phyloP scores from a whole-genome alignment of 371 early-diverging fungal species.

The Massospora cicadina region DNA sequence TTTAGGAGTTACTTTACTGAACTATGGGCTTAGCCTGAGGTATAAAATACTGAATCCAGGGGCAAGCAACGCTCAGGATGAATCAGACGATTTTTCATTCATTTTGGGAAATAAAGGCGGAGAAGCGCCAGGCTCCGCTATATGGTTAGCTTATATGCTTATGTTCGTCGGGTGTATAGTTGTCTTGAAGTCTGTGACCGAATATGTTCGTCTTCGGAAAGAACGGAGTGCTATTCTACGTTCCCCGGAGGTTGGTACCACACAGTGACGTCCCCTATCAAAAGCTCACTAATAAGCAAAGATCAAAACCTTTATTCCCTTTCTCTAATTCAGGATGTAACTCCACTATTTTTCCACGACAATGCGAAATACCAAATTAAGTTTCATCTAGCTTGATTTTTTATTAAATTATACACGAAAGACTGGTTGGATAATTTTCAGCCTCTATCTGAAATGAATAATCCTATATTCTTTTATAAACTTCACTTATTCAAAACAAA shows the following conservation, averaged over 20 bases:
- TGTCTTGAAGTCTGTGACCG: constrained; percentile 28
- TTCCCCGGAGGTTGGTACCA: constrained; percentile 12
- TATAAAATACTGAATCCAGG: constrained; percentile 15
- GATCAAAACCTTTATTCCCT: background rate
- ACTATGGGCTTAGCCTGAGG: constrained; percentile 32
- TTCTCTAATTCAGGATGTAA: background rate
- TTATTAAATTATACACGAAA: no score
- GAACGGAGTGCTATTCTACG: constrained; percentile 26
- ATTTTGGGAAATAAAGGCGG: constrained; percentile 14
- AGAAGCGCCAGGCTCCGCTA: constrained; percentile 13
- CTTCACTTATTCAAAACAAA: no score
- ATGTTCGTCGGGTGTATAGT: constrained; percentile 39
- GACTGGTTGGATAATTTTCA: no score
- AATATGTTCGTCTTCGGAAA: constrained; percentile 27
- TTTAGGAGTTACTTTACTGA: constrained; percentile 33
- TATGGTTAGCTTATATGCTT: constrained; percentile 22
- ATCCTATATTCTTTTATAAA: no score
- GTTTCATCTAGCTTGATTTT: background rate
- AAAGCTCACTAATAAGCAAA: background rate
- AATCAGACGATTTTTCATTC: constrained; percentile 14
- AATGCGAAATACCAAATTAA: no score
- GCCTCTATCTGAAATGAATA: no score
- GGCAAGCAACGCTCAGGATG: constrained; percentile 13
- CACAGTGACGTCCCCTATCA: background rate
- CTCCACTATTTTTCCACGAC: background rate